These are phyloP conservation scores for Phytophthora europaea DNA, from an alignment of 352 stramenopile genomes.

Conservation along the genomic window DNA sequence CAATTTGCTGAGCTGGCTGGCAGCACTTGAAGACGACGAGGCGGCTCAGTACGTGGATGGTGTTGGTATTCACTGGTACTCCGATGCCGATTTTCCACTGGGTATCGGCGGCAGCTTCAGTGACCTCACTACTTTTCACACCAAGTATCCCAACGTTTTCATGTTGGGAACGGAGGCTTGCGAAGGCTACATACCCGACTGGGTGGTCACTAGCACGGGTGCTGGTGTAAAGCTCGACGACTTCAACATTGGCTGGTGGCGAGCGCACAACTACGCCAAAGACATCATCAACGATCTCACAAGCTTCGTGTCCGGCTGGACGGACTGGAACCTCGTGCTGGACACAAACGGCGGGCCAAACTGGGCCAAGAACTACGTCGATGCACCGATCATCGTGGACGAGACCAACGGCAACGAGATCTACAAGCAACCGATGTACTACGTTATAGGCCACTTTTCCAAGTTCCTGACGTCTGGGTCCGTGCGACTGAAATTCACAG, in stretches of 20 bases:
- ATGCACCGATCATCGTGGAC: slow-evolving; percentile 82
- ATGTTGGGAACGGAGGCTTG: slow-evolving; percentile 79
- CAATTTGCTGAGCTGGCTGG: slow-evolving; percentile 47
- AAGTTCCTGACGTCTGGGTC: slow-evolving; percentile 72
- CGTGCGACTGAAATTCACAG: slow-evolving; percentile 45
- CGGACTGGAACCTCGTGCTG: slow-evolving; percentile 91
- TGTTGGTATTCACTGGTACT: slow-evolving; percentile 90
- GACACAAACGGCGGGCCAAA: slow-evolving; percentile 78
- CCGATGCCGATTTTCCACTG: slow-evolving; percentile 47
- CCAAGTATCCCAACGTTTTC: slow-evolving; percentile 59
- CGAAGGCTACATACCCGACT: slow-evolving; percentile 52
- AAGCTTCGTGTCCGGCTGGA: slow-evolving; percentile 83
- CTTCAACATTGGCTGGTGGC: slow-evolving; percentile 58
- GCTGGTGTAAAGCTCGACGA: slow-evolving; percentile 45
- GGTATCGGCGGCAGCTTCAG: slow-evolving; percentile 45
- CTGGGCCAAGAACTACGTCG: slow-evolving; percentile 78
- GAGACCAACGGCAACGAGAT: slow-evolving; percentile 63
- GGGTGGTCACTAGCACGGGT: slow-evolving; percentile 38
- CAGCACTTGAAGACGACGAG: slow-evolving; percentile 46
- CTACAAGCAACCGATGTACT: slow-evolving; percentile 89
- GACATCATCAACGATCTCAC: slow-evolving; percentile 91
- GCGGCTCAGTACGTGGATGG: slow-evolving; percentile 72
- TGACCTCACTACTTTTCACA: slow-evolving; percentile 47
- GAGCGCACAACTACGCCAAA: slow-evolving; percentile 79
- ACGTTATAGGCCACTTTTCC: slow-evolving; percentile 77